Evolutionary conservation across 148 eudicot species (phyloP).

Genomic region (Arctostaphylos glauca): DNA sequence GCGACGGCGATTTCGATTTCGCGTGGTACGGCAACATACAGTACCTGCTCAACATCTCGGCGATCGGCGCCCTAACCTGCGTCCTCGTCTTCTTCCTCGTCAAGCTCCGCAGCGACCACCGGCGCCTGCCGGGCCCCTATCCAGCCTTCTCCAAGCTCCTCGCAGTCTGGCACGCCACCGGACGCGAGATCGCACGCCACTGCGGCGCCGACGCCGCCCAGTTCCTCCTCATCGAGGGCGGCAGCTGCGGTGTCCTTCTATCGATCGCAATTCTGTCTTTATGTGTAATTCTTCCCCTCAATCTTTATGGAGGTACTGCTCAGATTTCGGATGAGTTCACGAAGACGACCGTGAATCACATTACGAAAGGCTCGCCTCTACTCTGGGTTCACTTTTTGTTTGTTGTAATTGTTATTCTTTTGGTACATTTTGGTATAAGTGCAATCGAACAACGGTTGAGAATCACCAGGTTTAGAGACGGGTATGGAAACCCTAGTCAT

Average conservation of each 20-base stretch:
- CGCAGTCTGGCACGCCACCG: conserved; percentile 93
- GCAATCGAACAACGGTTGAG: conserved; percentile 54
- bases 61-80: conserved; percentile 70
- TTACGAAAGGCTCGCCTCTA: conserved; percentile 53
- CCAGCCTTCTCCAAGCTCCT: conserved; percentile 78
- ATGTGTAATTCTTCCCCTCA: conserved; percentile 54
- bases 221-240: conserved; percentile 84
- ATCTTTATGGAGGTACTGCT: conserved; percentile 58
- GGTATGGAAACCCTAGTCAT: conserved; percentile 66
- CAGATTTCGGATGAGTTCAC: conserved; percentile 72
- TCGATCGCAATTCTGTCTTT: conserved; percentile 41
- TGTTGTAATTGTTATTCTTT: conserved; percentile 46
- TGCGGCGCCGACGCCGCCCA: conserved; percentile 98
- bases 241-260: conserved; percentile 53
- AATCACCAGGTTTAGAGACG: conserved; percentile 81
- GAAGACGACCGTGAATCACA: conserved; percentile 67
- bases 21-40: conserved; percentile 95
- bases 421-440: conserved; percentile 62
- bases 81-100: conserved; percentile 65
- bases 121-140: conserved; percentile 72
- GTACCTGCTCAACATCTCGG: conserved; percentile 86
- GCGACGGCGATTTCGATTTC: conserved; percentile 29
- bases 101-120: conserved; percentile 91
- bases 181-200: conserved; percentile 69
- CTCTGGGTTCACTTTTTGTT: conserved; percentile 74